Percentiles rank a stretch among this genome's conserved stretches.
These are phyloP conservation scores for Neltuma alba DNA, from an alignment of 306 rosid genomes.

Conservation along the genomic window DNA sequence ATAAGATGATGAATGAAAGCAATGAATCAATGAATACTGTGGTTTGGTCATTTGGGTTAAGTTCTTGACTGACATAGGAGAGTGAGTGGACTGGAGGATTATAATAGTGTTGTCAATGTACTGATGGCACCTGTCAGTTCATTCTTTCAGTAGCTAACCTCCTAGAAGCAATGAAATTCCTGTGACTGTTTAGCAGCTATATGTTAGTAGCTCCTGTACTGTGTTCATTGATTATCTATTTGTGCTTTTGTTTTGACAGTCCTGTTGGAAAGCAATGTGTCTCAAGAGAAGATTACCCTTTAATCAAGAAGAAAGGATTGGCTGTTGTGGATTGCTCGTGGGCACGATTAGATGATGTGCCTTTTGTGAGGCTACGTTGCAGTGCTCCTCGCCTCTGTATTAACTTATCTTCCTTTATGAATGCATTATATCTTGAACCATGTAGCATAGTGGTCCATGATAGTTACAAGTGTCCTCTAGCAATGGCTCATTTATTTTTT, in stretches of 20 bases:
- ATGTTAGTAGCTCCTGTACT: constrained; percentile 21
- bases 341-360: constrained; percentile 94
- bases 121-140: not conserved
- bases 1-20: constrained; percentile 4
- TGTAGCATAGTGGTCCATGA: constrained; percentile 11
- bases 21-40: not conserved
- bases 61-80: constrained; percentile 10
- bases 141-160: constrained; percentile 6
- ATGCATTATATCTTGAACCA: constrained; percentile 9
- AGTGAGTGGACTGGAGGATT: constrained; percentile 13
- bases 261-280: constrained; percentile 89
- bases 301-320: constrained; percentile 72
- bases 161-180: constrained; percentile 29
- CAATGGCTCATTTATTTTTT: constrained; percentile 6
- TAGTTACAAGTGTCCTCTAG: constrained; percentile 12
- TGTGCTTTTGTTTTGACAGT: constrained; percentile 52
- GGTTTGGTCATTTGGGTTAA: not conserved
- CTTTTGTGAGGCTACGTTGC: constrained; percentile 88
- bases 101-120: not conserved
- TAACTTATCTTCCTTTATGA: constrained; percentile 36
- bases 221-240: constrained; percentile 15
- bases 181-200: constrained; percentile 29
- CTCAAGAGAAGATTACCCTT: constrained; percentile 80
- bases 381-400: constrained; percentile 90
- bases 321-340: constrained; percentile 99